Conservation (phyloP, 192 early-diverging fungal genomes). For the Chytriomyces sp. region DNA sequence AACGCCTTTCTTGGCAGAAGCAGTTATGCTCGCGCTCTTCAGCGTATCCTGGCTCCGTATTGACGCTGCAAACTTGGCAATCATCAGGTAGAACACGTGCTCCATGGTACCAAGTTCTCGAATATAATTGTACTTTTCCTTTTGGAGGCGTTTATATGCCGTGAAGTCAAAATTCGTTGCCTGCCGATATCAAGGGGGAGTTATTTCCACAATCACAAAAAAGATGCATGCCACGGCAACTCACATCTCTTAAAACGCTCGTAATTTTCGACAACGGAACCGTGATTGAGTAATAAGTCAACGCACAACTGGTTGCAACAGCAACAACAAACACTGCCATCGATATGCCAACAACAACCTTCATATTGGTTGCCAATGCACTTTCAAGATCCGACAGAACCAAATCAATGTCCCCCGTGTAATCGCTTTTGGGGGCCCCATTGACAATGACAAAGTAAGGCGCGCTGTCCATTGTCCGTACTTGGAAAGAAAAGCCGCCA, state of each 20-base stretch:
- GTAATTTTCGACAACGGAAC: constrained; percentile 1
- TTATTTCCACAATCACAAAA: neutral
- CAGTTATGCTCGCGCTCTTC: neutral
- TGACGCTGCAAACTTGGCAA: neutral
- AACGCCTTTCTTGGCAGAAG: no score
- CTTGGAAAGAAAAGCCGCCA: no score
- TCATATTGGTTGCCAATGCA: neutral
- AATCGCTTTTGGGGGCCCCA: neutral
- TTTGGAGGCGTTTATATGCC: neutral
- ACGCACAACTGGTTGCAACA: neutral
- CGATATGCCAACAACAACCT: neutral
- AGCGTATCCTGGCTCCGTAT: neutral
- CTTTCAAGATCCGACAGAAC: neutral
- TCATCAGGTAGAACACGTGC: neutral
- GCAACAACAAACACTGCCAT: neutral
- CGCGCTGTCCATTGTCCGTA: no score
- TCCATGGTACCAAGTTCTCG: neutral
- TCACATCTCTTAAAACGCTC: neutral
- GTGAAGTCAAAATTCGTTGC: constrained; percentile 1
- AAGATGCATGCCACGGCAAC: neutral
- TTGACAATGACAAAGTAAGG: no score
- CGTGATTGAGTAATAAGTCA: neutral
- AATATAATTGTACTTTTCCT: neutral
- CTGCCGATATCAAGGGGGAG: neutral
- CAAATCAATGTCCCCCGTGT: neutral